Evolutionary conservation across 441 rosid species (phyloP).

Genomic region (Erodium chrysanthum): DNA sequence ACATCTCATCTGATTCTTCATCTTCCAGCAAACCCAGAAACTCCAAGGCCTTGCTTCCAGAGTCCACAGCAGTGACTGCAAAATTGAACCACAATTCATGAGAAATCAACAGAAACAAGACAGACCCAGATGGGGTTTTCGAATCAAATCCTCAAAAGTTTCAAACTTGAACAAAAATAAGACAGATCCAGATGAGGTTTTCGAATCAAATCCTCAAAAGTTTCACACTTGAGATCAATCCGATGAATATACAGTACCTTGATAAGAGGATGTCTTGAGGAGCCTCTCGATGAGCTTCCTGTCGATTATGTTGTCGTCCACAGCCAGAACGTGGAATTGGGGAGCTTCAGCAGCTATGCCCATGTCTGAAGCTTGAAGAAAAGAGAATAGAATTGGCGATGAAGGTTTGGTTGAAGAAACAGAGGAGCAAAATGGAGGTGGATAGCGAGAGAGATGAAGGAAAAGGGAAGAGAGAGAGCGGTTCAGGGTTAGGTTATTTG

Average conservation of each 20-base stretch:
- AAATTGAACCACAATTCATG: background rate
- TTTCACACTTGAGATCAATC: background rate
- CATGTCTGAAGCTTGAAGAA: constrained; percentile 17
- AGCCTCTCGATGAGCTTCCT: constrained; percentile 56
- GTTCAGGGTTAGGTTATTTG: too few species aligned
- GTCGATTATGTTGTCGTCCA: constrained; percentile 54
- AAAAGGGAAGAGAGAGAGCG: too few species aligned
- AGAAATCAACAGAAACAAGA: background rate
- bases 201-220: background rate
- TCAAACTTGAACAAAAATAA: background rate
- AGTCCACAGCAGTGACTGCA: constrained; percentile 80
- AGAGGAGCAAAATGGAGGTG: too few species aligned
- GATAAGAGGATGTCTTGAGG: constrained; percentile 58
- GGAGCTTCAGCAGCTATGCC: constrained; percentile 25
- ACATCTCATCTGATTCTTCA: background rate
- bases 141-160: background rate
- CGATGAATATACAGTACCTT: constrained; percentile 26
- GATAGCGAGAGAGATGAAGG: background rate
- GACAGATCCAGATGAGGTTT: too few species aligned
- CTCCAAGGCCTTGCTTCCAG: constrained; percentile 78
- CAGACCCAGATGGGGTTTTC: background rate
- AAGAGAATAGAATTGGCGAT: too few species aligned
- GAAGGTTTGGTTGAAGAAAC: too few species aligned
- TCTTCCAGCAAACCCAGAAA: constrained; percentile 49
- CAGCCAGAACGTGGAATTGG: constrained; percentile 58